A percentile compares a stretch with the other conserved stretches of the same genome.
These are phyloP conservation scores for Chimonanthus salicifolius DNA, from an alignment of 164 flowering plant genomes.

Conservation along the genomic window DNA sequence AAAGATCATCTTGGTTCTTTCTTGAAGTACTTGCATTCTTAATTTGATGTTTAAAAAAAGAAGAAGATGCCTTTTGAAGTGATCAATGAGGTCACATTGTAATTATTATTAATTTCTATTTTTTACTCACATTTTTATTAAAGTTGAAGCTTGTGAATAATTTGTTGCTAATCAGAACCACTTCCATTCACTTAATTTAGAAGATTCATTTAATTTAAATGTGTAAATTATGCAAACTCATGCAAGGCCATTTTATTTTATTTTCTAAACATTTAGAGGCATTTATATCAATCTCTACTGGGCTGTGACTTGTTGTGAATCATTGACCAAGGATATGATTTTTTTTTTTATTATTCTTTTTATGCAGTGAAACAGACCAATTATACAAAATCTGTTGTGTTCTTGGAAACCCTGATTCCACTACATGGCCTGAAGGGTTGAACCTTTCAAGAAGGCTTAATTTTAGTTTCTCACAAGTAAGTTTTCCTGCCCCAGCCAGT, in stretches of 20 bases:
- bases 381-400: conserved; percentile 71
- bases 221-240: too few species aligned
- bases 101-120: too few species aligned
- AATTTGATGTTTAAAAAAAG: too few species aligned
- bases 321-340: neutral
- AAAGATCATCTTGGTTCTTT: too few species aligned
- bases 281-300: too few species aligned
- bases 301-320: neutral
- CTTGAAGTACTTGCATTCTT: too few species aligned
- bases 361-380: conserved; percentile 75
- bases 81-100: too few species aligned
- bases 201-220: neutral
- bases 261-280: neutral
- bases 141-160: neutral
- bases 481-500: neutral
- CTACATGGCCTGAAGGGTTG: conserved; percentile 47
- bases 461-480: conserved; percentile 42
- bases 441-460: conserved; percentile 36
- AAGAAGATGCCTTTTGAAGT: too few species aligned
- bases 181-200: neutral
- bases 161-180: neutral
- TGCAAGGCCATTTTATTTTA: too few species aligned
- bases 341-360: neutral
- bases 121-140: neutral
- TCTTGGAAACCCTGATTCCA: conserved; percentile 68